phyloP scores from a whole-genome alignment of 2,329 filamentous ascomycete genomes.

The Dendryphion nanum region DNA sequence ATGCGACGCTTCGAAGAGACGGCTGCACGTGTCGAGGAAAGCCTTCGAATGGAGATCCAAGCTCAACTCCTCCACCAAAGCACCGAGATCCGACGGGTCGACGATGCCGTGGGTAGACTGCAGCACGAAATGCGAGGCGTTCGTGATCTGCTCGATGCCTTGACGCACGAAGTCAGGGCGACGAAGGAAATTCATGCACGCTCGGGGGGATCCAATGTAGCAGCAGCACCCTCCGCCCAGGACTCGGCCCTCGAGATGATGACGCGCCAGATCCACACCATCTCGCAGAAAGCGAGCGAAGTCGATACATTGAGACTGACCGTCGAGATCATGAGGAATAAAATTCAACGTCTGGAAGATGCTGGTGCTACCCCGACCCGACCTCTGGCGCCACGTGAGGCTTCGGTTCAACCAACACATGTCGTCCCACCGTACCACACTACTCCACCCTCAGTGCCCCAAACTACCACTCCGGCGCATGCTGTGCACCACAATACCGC shows the following conservation, averaged over 20 bases:
- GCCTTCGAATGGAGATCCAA: conserved; percentile 39
- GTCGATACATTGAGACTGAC: conserved; percentile 48
- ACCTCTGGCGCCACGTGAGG: conserved; percentile 9
- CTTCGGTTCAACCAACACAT: conserved; percentile 14
- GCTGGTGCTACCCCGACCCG: conserved; percentile 6
- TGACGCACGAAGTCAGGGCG: conserved; percentile 35
- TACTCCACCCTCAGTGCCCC: conserved; percentile 9
- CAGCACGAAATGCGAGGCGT: conserved; percentile 43
- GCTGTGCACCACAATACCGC: conserved; percentile 13
- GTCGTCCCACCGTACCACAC: conserved; percentile 12
- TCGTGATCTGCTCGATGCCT: conserved; percentile 33
- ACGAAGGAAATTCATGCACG: conserved; percentile 16
- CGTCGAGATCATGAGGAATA: conserved; percentile 49
- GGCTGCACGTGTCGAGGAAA: conserved; percentile 30
- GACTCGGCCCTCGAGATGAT: conserved; percentile 46
- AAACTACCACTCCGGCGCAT: conserved; percentile 16
- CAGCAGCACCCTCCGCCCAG: conserved; percentile 17
- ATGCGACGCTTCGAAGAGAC: conserved; percentile 27
- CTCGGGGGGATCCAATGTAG: conserved; percentile 5
- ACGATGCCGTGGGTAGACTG: conserved; percentile 39
- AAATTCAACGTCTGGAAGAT: conserved; percentile 41
- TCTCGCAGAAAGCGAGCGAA: conserved; percentile 46
- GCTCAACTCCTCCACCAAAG: conserved; percentile 26
- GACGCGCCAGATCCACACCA: conserved; percentile 39
- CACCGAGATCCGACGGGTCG: conserved; percentile 39